Evolutionary conservation across 73 alveolate species (phyloP).

Genomic region (Paramecium sexaurelia): DNA sequence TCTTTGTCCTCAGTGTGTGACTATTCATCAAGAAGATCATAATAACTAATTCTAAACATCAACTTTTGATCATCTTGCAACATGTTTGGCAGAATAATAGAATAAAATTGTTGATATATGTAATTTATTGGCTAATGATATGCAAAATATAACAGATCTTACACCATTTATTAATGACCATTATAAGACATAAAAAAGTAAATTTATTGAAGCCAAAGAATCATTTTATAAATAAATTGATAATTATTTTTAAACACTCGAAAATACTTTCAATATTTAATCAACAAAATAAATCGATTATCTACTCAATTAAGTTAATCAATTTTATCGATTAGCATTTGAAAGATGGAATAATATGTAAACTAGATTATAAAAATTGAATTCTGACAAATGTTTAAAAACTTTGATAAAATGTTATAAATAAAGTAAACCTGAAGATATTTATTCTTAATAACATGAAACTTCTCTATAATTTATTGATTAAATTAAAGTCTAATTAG

Average conservation of each 20-base stretch:
- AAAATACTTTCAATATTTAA: neutral
- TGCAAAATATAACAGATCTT: neutral
- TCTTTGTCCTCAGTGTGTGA: conserved; percentile 17
- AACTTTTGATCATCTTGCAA: neutral
- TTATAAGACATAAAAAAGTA: neutral
- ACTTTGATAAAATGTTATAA: conserved; percentile 14
- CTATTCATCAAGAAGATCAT: conserved; percentile 25
- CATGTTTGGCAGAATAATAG: neutral
- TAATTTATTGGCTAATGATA: neutral
- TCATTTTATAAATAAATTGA: neutral
- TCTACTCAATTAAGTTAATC: neutral
- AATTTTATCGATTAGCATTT: neutral
- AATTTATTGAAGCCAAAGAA: conserved; percentile 17
- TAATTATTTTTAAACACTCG: neutral
- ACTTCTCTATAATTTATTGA: neutral
- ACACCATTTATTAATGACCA: neutral
- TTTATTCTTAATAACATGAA: neutral
- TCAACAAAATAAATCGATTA: neutral
- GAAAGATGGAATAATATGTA: neutral
- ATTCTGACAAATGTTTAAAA: neutral
- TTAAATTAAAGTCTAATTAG: neutral
- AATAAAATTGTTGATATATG: conserved; percentile 38
- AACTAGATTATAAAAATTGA: neutral
- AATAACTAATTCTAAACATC: neutral
- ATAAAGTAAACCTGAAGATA: neutral